A percentile compares a stretch with the other conserved stretches of the same genome.
phyloP scores from a whole-genome alignment of 371 early-diverging fungal genomes.

The Gilbertella persicaria region DNA sequence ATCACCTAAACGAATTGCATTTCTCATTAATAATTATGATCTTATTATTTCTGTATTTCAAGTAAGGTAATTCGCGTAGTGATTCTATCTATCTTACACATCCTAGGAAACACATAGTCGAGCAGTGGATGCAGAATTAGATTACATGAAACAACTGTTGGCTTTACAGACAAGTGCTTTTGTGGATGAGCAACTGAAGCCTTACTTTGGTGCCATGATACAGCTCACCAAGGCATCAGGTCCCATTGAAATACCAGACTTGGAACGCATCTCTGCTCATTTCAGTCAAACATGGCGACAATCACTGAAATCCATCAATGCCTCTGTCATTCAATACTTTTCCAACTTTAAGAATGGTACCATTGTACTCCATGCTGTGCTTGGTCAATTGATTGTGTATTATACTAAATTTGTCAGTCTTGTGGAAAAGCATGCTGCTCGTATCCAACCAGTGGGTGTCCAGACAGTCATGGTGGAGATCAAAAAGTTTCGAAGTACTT shows the following conservation, averaged over 20 bases:
- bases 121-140: slow-evolving; percentile 72
- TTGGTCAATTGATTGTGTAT: slow-evolving; percentile 84
- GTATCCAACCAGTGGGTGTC: slow-evolving; percentile 81
- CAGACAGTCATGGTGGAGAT: slow-evolving; percentile 94
- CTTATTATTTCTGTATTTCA: slow-evolving; percentile 76
- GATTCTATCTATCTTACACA: too few relatives aligned
- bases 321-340: slow-evolving; percentile 84
- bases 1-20: slow-evolving; percentile 68
- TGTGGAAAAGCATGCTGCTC: slow-evolving; percentile 63
- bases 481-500: slow-evolving; percentile 80
- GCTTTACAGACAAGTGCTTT: slow-evolving; percentile 73
- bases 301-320: slow-evolving; percentile 73
- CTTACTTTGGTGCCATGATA: slow-evolving; percentile 76
- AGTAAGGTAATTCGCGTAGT: too few relatives aligned
- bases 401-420: slow-evolving; percentile 83
- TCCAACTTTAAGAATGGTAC: slow-evolving; percentile 93
- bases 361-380: slow-evolving; percentile 79
- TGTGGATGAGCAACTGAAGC: slow-evolving; percentile 85
- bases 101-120: slow-evolving; percentile 65
- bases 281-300: slow-evolving; percentile 84
- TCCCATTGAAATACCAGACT: slow-evolving; percentile 30
- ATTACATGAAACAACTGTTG: slow-evolving; percentile 71
- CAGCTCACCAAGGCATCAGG: slow-evolving; percentile 74
- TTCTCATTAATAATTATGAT: slow-evolving; percentile 92
- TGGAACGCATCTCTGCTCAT: slow-evolving; percentile 66